Base-by-base conservation (phyloP, 192 early-diverging fungal genomes). In the Podila minutissima region DNA sequence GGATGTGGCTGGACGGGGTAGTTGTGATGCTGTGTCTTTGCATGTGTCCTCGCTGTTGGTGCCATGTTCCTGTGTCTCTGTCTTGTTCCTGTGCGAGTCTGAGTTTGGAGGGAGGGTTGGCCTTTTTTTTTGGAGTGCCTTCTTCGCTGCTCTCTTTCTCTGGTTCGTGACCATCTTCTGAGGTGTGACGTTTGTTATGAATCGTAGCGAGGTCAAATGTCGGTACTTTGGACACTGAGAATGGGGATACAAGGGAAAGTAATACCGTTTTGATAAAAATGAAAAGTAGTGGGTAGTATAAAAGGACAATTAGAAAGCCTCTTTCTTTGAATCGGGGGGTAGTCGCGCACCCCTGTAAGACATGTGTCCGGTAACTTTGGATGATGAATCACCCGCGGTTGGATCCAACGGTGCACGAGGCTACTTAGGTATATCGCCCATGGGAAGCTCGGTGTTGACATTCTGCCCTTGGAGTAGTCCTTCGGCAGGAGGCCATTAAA, bases 341-440 rank as follows among this genome's bases (percentile, higher is more conserved):
- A 65, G 57, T 81, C 66, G 71, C 70, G 24, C 41, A 67, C 62
- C 66, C 53, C 66, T 81, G 71, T 81, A 46, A 81, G 70, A 35
- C 76, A 59, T 69, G 70, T 73, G 76, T 35, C 70, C 76, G 76
- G 31, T 81, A 73, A 57, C 46, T 46, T 15, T 57, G 76, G 76
- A 81, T 81, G 76, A 69, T 81, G 76, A 28, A 81, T 81, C 50
- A 49, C 49, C 55, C 55, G 65, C 31, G 71, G 71, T 31, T 81
- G 76, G 76, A 50, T 48, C 58, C 10, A 46, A 72, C 76, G 76
- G 65, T 64, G 67, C 31, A 24, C 60, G 71, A 15, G 71, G 71
- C 62, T 72, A 81, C 76, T 81, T 72, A 81, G 76, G 76, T 72
- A 72, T 81, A 81, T 65, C 76, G 76, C 71, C 76, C 71, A 72